These are phyloP conservation scores for Phytopythium vexans DNA, from an alignment of 352 stramenopile genomes.

Conservation along the genomic window DNA sequence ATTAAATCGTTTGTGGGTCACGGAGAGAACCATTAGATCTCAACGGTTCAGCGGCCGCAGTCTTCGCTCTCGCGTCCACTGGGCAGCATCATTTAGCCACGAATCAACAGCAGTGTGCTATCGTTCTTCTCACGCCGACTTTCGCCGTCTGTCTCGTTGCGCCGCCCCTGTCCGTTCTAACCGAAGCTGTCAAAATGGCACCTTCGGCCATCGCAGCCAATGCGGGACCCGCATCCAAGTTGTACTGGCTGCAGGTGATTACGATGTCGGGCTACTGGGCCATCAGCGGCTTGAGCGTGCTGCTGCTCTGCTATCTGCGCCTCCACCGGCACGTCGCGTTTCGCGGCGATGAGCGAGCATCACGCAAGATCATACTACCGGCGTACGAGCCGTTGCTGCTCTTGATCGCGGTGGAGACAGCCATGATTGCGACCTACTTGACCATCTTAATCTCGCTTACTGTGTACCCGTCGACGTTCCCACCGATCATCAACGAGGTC, in stretches of 20 bases:
- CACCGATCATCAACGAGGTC: slow-evolving; percentile 24
- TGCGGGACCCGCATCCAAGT: too few species aligned
- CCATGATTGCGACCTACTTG: slow-evolving; percentile 27
- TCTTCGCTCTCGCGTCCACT: too few species aligned
- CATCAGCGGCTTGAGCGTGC: slow-evolving; percentile 9
- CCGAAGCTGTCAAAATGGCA: too few species aligned
- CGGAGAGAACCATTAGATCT: too few species aligned
- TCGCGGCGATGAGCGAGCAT: slow-evolving; percentile 30
- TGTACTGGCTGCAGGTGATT: slow-evolving; percentile 9
- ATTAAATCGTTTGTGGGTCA: too few species aligned
- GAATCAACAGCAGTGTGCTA: too few species aligned
- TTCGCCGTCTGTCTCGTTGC: too few species aligned
- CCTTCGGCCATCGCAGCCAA: too few species aligned
- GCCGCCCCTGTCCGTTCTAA: too few species aligned
- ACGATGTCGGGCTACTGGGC: slow-evolving; percentile 6
- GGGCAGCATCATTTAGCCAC: too few species aligned
- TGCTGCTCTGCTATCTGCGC: slow-evolving; percentile 35
- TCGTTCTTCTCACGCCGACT: too few species aligned
- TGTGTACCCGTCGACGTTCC: slow-evolving; percentile 30
- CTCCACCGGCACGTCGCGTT: slow-evolving; percentile 37
- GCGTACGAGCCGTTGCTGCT: slow-evolving; percentile 57
- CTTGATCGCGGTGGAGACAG: slow-evolving; percentile 31
- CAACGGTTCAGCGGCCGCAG: too few species aligned
- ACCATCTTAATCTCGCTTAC: slow-evolving; percentile 22
- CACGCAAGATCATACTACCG: slow-evolving; percentile 49